Evolutionary conservation across 208 protist species (phyloP).

Genomic region (Leishmania aethiopica): DNA sequence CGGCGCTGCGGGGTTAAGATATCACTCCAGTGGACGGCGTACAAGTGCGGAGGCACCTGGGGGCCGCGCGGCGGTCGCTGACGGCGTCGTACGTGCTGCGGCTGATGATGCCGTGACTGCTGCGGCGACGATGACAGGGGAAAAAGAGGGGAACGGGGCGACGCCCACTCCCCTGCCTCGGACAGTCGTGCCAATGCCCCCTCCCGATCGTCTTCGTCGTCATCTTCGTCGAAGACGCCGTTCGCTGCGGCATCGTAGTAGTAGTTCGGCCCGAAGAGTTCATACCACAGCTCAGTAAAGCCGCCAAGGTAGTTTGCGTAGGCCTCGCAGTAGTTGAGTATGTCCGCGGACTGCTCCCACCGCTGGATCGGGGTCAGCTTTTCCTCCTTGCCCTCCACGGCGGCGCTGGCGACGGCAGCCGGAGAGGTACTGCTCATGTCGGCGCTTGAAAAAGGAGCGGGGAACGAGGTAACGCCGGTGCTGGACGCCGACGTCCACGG

Average conservation of each 20-base stretch:
- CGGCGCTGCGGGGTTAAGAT: conserved; percentile 39
- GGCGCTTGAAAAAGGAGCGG: background rate
- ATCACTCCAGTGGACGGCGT: conserved; percentile 64
- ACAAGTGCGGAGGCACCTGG: conserved; percentile 62
- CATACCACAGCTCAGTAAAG: conserved; percentile 65
- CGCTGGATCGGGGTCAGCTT: conserved; percentile 11
- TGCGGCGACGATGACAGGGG: background rate
- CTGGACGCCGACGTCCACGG: conserved; percentile 1
- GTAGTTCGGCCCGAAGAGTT: conserved; percentile 64
- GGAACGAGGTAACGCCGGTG: background rate
- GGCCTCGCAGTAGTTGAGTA: conserved; percentile 41
- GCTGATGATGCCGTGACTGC: background rate
- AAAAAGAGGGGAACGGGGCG: background rate
- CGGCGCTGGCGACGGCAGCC: background rate
- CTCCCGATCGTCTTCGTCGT: background rate
- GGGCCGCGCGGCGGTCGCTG: background rate
- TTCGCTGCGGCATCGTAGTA: background rate
- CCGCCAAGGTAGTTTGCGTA: conserved; percentile 54
- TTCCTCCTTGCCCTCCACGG: conserved; percentile 4
- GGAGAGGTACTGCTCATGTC: conserved; percentile 6
- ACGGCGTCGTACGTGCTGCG: background rate
- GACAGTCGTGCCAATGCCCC: background rate
- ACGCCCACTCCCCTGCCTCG: conserved; percentile 11
- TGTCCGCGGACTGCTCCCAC: conserved; percentile 31
- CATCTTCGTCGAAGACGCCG: background rate